Evolutionary conservation across 345 rosid genomes (phyloP), one percentile per base, ranked within the genome.

Genomic region (Arabis hirsuta): DNA sequence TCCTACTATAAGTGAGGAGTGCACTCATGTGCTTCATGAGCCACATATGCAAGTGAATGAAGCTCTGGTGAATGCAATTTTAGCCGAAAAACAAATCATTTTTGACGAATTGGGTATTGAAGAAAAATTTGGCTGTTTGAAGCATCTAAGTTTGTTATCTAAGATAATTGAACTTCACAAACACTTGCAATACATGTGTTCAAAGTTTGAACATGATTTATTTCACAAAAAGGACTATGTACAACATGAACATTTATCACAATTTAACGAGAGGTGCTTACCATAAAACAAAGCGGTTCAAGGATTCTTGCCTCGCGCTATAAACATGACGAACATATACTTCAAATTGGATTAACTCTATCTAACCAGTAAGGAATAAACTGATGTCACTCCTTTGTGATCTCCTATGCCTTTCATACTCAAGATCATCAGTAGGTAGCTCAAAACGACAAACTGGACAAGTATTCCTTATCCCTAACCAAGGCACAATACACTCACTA

Each of bases 11-110:
- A 79, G 73, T 68, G 83, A 84, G 36, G 96, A 88, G 69, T 89
- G 96, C 82, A 91, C 97, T 0, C 96, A 91, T 79, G 83, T 91
- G 55, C 79, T 94, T 62, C 73, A 84, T 77, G 88, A 84, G 58
- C 77, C 78, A 16, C 72, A 50, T 63, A 76, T 79, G 73, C 86
- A 81, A 76, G 78, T 88, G 13, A 73, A 76, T 58, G 85, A 80
- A 62, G 82, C 80, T 70, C 43, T 89, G 26, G 58, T 91, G 57
- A 84, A 89, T 77, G 96, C 89, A 64, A 31, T 88, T n/a, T 73
- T 88, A 70, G 77, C 86, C 39, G 2, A 7, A 83, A 91, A 89
- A 73, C 81, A 85, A 36, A 52, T 94, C 39, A 70, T 4, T 83
- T 62, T 78, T 69, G 44, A 56, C 52, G 43, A 80, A 82, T 55